Evolutionary conservation across 345 rosid species (phyloP).

Genomic region (Pistacia atlantica): DNA sequence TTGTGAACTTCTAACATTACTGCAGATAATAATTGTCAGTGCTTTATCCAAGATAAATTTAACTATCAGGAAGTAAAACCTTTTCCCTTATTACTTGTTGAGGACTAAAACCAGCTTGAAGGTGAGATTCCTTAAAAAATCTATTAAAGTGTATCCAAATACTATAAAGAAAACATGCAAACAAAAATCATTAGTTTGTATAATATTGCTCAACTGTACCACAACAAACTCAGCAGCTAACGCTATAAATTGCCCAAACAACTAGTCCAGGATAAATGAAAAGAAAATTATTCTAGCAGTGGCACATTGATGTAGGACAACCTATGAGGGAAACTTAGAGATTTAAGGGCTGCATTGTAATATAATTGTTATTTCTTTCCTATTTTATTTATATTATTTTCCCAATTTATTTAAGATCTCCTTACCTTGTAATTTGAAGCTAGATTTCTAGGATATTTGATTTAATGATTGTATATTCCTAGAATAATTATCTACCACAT

Average conservation of each 20-base stretch:
- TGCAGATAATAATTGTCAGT: conserved; percentile 41
- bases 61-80: not conserved
- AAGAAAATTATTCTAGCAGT: conserved; percentile 2
- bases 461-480: too few species aligned
- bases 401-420: too few species aligned
- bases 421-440: too few species aligned
- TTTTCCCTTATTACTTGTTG: not conserved
- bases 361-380: too few species aligned
- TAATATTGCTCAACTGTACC: not conserved
- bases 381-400: too few species aligned
- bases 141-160: not conserved
- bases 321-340: too few species aligned
- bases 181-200: not conserved
- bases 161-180: not conserved
- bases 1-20: conserved; percentile 72
- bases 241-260: conserved; percentile 4
- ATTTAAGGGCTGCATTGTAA: too few species aligned
- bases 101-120: conserved; percentile 1
- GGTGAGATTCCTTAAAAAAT: not conserved
- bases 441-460: too few species aligned
- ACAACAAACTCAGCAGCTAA: not conserved
- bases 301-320: not conserved
- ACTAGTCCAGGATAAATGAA: not conserved
- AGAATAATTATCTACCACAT: too few species aligned
- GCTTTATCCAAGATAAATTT: conserved; percentile 15